Base-by-base conservation (phyloP, 495 filamentous ascomycete species). In the Achaetomiella virescens region DNA sequence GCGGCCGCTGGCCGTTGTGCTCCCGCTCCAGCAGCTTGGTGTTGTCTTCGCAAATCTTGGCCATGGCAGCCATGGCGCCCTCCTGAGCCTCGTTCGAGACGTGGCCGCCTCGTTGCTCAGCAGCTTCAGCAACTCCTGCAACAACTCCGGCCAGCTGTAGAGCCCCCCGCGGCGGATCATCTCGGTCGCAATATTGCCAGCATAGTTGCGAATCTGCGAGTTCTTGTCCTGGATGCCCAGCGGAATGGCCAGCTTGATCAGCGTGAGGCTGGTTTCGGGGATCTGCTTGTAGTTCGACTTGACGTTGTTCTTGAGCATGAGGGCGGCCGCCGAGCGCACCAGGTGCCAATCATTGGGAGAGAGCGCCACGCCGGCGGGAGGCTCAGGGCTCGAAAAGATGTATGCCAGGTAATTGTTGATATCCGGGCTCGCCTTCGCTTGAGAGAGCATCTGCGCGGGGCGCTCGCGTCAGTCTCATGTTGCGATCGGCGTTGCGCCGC, bases 41-140 rank as follows among this genome's bases (percentile, higher is more conserved):
- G 71, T 92, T 96, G 71, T 99, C 93, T 70, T 97, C 91, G 72
- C 95, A 99, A 60, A 97, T 89, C 75, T 97, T 97, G 60, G 85
- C 75, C 66, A 99, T 76, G 12, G 93, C 90, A 22, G 86, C 83
- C 88, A 97, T 96, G 46, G 90, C 90, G 57, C 91, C 92, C 67
- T 99, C 95, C 64, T 96, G 92, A 10, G 85, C 82, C 57, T 85
- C 79, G 33, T 77, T 69, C 2, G 88, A 73, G 14, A 82, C 73
- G 57, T 85, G 81, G 3, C 89, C 87, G 14, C 72, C 51, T 84
- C 76, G 65, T 95, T 95, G 44, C 80, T 78, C 55, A 95, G 83
- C 66, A 92, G 75, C 35, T 81, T 70, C 46, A 97, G 66, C 12
- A 99, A 75, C 60, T 95, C 83, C 15, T 90, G 83, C 17, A 99